These are phyloP conservation scores for Trichomonas gallinae DNA, from an alignment of 208 protist genomes.

Conservation along the genomic window DNA sequence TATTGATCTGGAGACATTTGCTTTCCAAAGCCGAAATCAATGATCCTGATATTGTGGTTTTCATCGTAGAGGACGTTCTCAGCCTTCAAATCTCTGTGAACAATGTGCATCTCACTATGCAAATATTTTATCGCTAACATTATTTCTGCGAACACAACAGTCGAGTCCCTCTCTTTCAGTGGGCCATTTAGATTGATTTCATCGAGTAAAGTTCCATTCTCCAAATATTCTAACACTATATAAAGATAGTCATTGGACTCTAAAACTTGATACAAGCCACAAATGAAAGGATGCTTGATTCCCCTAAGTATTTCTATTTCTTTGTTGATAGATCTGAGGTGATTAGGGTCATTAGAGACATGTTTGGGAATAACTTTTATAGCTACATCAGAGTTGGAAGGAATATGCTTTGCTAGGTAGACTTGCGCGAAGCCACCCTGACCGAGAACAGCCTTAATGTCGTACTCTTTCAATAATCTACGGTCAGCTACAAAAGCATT, in stretches of 20 bases:
- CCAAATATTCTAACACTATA: neutral
- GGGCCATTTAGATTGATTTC: neutral
- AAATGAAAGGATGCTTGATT: neutral
- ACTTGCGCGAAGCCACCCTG: neutral
- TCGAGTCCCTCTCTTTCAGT: neutral
- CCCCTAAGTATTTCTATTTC: neutral
- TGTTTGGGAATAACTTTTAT: neutral
- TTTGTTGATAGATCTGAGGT: neutral
- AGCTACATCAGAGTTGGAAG: neutral
- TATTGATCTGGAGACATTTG: neutral
- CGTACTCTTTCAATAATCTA: neutral
- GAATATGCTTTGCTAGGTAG: neutral
- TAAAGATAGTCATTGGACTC: neutral
- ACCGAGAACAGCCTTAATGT: neutral
- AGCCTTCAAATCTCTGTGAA: neutral
- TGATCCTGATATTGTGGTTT: neutral
- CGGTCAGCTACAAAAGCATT: too few relatives aligned
- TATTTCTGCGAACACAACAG: neutral
- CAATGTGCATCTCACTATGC: neutral
- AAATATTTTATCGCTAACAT: neutral
- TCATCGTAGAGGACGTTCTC: neutral
- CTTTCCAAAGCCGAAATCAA: neutral
- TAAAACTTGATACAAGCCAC: neutral
- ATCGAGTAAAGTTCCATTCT: neutral
- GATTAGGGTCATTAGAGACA: neutral